These are phyloP conservation scores for Diplodia intermedia DNA, from an alignment of 2,329 filamentous ascomycete species.

Conservation along the genomic window DNA sequence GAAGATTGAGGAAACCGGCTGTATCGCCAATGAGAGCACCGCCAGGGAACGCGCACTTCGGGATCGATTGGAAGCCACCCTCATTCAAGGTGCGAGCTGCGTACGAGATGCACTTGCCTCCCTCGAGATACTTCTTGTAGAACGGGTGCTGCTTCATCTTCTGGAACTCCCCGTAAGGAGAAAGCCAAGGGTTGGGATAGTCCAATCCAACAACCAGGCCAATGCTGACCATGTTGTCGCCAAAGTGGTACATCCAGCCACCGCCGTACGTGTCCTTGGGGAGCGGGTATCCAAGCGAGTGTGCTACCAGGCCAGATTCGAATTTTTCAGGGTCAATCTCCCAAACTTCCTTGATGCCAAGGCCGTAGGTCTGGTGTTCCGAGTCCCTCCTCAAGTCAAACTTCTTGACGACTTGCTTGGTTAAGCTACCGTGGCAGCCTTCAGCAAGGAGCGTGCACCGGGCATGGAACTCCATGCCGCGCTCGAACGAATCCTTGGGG, in stretches of 20 bases:
- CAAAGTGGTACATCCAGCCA: conserved; percentile 99
- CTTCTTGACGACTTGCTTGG: conserved; percentile 93
- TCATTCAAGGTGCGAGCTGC: conserved; percentile 90
- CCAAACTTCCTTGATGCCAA: conserved; percentile 97
- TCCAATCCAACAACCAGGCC: conserved; percentile 93
- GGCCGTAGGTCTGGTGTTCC: conserved; percentile 91
- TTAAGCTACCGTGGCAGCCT: conserved; percentile 93
- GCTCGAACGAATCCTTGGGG: conserved; percentile 88
- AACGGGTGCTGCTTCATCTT: conserved; percentile 98
- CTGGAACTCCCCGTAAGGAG: conserved; percentile 95
- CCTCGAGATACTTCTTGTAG: conserved; percentile 85
- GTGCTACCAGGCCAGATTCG: conserved; percentile 80
- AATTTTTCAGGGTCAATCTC: conserved; percentile 94
- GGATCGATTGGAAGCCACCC: conserved; percentile 96
- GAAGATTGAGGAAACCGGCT: conserved; percentile 94
- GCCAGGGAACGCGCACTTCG: conserved; percentile 94
- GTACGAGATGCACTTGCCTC: conserved; percentile 97
- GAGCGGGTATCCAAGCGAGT: conserved; percentile 92
- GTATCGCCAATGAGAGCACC: conserved; percentile 96
- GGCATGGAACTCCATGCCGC: conserved; percentile 98
- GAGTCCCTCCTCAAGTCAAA: conserved; percentile 88
- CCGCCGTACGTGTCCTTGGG: conserved; percentile 91
- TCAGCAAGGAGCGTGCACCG: conserved; percentile 90
- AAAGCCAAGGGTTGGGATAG: conserved; percentile 95
- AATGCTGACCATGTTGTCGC: conserved; percentile 91